A percentile compares a stretch with the other conserved stretches of the same genome.
phyloP scores from a whole-genome alignment of 202 grass and related monocot species.

The Musa balbisiana region DNA sequence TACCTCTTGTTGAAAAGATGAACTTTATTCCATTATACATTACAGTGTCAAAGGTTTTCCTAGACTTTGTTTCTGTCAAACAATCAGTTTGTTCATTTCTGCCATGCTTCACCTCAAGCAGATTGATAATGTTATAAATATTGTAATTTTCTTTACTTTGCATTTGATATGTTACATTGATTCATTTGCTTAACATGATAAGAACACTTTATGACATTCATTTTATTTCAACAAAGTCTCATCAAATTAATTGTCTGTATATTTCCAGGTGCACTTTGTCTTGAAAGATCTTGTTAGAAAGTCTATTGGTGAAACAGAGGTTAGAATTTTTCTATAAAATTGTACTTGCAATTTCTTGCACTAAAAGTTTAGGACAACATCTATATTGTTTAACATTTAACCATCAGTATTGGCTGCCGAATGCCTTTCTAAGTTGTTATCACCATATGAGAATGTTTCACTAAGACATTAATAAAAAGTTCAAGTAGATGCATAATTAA shows the following conservation, averaged over 20 bases:
- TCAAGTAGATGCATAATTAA: neutral
- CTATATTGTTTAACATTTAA: too few species aligned
- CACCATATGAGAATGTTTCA: neutral
- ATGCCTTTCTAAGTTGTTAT: too few species aligned
- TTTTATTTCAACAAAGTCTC: neutral
- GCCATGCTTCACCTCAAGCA: neutral
- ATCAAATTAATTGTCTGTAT: neutral
- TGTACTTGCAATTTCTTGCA: too few species aligned
- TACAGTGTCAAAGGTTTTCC: neutral
- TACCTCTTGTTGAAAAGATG: neutral
- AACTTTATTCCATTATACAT: neutral
- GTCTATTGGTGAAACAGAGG: conserved; percentile 16
- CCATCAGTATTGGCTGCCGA: too few species aligned
- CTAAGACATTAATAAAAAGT: neutral
- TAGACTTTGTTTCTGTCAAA: neutral
- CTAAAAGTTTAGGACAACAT: too few species aligned
- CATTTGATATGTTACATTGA: neutral
- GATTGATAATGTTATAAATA: too few species aligned
- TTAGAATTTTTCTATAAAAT: neutral
- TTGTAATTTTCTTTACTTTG: neutral
- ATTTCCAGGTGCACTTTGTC: conserved; percentile 16
- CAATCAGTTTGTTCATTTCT: neutral
- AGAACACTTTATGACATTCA: neutral
- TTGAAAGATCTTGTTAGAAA: conserved; percentile 20
- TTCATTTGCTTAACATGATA: neutral